These are phyloP conservation scores for Alternaria consortialis DNA, from an alignment of 2,329 filamentous ascomycete species.

Conservation along the genomic window DNA sequence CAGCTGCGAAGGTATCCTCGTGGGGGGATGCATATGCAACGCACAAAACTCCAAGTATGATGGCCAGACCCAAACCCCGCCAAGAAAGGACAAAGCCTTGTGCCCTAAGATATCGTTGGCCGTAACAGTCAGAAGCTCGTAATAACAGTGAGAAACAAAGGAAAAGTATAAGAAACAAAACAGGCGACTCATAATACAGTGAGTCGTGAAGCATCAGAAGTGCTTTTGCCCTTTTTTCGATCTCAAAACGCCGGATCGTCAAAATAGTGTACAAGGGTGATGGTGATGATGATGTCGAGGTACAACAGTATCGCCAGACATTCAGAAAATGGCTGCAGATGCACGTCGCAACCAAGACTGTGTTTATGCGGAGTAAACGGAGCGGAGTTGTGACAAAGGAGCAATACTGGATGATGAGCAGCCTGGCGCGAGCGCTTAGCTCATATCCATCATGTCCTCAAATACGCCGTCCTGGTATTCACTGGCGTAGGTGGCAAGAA, in stretches of 20 bases:
- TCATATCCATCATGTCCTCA: conserved; percentile 69
- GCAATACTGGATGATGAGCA: not conserved
- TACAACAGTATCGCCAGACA: conserved; percentile 17
- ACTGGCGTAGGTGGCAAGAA: conserved; percentile 60
- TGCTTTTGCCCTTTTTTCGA: conserved; percentile 19
- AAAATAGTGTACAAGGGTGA: conserved; percentile 18
- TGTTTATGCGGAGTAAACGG: conserved; percentile 3
- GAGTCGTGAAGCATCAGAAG: conserved; percentile 25
- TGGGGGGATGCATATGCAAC: conserved; percentile 40
- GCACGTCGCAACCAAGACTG: conserved; percentile 18
- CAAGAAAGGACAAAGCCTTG: conserved; percentile 5
- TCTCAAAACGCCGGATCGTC: conserved; percentile 25
- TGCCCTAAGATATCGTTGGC: conserved; percentile 20
- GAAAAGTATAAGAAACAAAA: conserved; percentile 20
- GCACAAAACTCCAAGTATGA: conserved; percentile 28
- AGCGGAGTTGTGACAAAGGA: not conserved
- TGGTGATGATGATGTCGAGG: conserved; percentile 16
- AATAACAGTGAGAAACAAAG: conserved; percentile 17
- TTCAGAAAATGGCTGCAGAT: conserved; percentile 21
- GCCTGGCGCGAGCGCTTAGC: conserved; percentile 29
- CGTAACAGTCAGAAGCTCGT: conserved; percentile 21
- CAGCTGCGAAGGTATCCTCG: conserved; percentile 43
- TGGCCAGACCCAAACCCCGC: conserved; percentile 12
- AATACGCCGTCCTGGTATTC: conserved; percentile 32
- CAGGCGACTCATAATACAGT: conserved; percentile 6